Base-by-base conservation (phyloP, 805 yeast species). In the Lachancea waltii region DNA sequence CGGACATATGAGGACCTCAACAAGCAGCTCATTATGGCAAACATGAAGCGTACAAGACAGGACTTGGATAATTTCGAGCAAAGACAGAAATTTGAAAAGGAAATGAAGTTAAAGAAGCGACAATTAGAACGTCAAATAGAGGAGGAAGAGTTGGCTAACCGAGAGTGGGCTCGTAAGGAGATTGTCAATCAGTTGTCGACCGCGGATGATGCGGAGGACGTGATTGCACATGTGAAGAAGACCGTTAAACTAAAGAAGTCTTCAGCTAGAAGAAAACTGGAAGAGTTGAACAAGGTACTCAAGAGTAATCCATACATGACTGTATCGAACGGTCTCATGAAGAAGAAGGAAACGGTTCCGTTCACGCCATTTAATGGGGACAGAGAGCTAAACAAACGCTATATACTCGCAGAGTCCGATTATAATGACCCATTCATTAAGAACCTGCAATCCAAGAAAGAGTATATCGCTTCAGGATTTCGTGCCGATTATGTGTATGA, bases 351-450 rank as follows among this genome's bases (percentile, higher is more conserved):
- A 16, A 48, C 56, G 11, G 65, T 71, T 5, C 97, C 97, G 13
- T 90, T 89, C 59, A 87, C 97, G 8, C 97, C 97, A 7, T 90
- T 90, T 63, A 79, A 81, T 54, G 97, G 97, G 31, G 97, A 90
- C 62, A 70, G 92, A 44, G 79, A 81, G 42, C 44, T 65, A 6
- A 61, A 67, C 17, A 68, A 69, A 38, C 68, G 72, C 20, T 87
- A 77, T 61, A 64, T 60, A 8, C 61, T 79, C 14, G 56, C 62
- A 4, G 53, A 49, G 13, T 38, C 53, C 1, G 47, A 51, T 19
- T 82, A 81, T 55, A 69, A 68, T 41, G 92, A 84, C 56, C 85
- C 90, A 15, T 71, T 74, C 39, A 66, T 79, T 62, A 63, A 73
- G 48, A 69, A 71, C 46, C 53, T 73, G 56, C 53, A 69, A 46